phyloP scores from a whole-genome alignment of 768 basidiomycete species.

The Pleurotus platypus region DNA sequence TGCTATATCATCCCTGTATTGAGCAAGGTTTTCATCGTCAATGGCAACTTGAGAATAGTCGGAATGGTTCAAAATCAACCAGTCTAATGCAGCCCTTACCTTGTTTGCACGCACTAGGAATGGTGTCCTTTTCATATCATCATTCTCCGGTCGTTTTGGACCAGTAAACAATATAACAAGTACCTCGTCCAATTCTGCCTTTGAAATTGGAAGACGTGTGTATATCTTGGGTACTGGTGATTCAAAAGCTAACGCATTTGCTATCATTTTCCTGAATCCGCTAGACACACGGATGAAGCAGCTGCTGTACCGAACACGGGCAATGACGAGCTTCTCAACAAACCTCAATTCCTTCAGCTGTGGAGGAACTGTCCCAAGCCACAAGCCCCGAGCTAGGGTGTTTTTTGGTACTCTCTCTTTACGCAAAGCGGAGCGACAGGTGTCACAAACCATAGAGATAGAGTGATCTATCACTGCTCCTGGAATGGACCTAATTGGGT shows the following conservation, averaged over 20 bases:
- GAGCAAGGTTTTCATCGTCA: constrained; percentile 18
- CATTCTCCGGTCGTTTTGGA: constrained; percentile 15
- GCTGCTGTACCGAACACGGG: constrained; percentile 20
- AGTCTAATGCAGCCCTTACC: constrained; percentile 24
- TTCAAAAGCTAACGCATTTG: constrained; percentile 26
- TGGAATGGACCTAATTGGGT: constrained; percentile 8
- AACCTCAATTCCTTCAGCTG: constrained; percentile 19
- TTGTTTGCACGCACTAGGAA: constrained; percentile 22
- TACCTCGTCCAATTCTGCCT: constrained; percentile 24
- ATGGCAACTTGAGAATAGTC: constrained; percentile 29
- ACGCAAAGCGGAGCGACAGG: not conserved
- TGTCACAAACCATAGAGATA: constrained; percentile 8
- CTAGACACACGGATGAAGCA: constrained; percentile 24
- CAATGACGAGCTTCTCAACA: constrained; percentile 23
- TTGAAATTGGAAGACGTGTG: constrained; percentile 17
- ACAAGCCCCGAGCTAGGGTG: constrained; percentile 28
- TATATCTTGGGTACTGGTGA: constrained; percentile 22
- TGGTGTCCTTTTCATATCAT: constrained; percentile 21
- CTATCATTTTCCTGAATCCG: constrained; percentile 21
- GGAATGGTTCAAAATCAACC: constrained; percentile 30
- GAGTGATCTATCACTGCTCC: constrained; percentile 12
- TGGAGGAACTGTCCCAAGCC: constrained; percentile 29
- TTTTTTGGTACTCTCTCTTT: constrained; percentile 14
- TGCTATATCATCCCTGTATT: constrained; percentile 18
- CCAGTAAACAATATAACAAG: constrained; percentile 31